Evolutionary conservation across 2,329 filamentous ascomycete genomes (phyloP).

Genomic region (Amphichorda felina): DNA sequence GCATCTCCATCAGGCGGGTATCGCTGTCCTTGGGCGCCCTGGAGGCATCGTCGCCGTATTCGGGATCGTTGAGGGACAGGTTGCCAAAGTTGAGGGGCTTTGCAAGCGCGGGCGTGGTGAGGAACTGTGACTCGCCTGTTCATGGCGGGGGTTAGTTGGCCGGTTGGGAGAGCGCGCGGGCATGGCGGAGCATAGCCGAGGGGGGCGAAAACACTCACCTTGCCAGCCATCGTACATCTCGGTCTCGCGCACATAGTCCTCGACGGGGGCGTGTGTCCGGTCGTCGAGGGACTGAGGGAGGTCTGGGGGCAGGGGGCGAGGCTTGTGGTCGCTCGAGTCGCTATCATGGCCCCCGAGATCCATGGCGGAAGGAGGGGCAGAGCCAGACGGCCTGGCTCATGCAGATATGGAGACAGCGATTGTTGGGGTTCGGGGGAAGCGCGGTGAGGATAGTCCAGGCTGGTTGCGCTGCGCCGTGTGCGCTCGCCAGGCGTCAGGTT

Average conservation of each 20-base stretch:
- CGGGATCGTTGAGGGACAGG: constrained; percentile 70
- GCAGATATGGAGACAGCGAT: background rate
- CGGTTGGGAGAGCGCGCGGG: too few species aligned
- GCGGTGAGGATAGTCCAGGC: background rate
- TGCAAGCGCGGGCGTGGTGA: constrained; percentile 74
- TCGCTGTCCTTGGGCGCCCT: constrained; percentile 64
- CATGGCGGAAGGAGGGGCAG: constrained; percentile 37
- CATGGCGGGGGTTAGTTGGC: constrained; percentile 3
- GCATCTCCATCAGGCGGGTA: constrained; percentile 84
- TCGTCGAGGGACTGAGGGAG: constrained; percentile 89
- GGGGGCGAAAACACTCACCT: constrained; percentile 42
- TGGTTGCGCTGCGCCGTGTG: too few species aligned
- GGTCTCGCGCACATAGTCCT: constrained; percentile 61
- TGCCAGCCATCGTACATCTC: constrained; percentile 99
- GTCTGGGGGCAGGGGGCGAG: constrained; percentile 60
- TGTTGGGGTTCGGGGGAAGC: background rate
- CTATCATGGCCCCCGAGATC: constrained; percentile 40
- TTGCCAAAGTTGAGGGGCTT: constrained; percentile 75
- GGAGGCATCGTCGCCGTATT: constrained; percentile 50
- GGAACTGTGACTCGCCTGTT: constrained; percentile 86
- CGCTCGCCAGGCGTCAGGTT: too few species aligned
- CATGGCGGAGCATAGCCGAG: too few species aligned
- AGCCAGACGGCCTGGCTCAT: constrained; percentile 5
- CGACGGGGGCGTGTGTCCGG: constrained; percentile 54
- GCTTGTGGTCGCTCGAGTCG: constrained; percentile 28